Base-by-base conservation (phyloP, 2,329 filamentous ascomycete species). In the Periglandula ipomoeae region DNA sequence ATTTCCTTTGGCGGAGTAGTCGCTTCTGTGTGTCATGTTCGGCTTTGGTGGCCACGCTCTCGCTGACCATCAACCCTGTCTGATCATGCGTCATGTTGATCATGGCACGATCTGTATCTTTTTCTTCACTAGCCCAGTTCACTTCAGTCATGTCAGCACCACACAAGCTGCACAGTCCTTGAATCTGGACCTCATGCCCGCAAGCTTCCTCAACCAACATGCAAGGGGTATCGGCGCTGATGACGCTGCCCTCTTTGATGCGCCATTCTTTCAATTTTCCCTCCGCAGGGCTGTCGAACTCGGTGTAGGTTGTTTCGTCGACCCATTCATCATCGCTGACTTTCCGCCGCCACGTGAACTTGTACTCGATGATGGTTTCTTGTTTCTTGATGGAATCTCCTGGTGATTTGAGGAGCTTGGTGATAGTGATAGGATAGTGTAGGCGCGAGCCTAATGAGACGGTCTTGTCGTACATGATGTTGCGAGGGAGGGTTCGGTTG, bases 71-170 rank as follows among this genome's bases (percentile, higher is more conserved):
- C 53, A 98, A 75, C 20, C 84, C 81, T 2, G 86, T 87, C 62
- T 95, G 90, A 65, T 95, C 89, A 68, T 98, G 93, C 24, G 87
- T 85, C 81, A 95, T 95, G 68, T 91, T 91, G 65, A 98, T 91
- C 51, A 86, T 89, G 46, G 93, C 93, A 57, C 91, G 88, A 54
- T 86, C 82, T 2, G 87, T 85, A 64, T 95, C 88, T 57, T 81
- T 79, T 43, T 81, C 73, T 54, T 90, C 84, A 51, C 83, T 89
- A 48, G 88, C 89, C 78, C 89, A 96, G 65, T 83, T 86, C 58
- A 84, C 79, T 75, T 89, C 83, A 48, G 88, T 95, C 89, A 98
- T 95, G 68, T 97, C 90, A 68, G 91, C 89, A 54, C 93, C 93
- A 67, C 93, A 98, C 53, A 90, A 79, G 51, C 83, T 89, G 69